Base-by-base conservation (phyloP, 192 early-diverging fungal genomes). In the Coemansia sp. region DNA sequence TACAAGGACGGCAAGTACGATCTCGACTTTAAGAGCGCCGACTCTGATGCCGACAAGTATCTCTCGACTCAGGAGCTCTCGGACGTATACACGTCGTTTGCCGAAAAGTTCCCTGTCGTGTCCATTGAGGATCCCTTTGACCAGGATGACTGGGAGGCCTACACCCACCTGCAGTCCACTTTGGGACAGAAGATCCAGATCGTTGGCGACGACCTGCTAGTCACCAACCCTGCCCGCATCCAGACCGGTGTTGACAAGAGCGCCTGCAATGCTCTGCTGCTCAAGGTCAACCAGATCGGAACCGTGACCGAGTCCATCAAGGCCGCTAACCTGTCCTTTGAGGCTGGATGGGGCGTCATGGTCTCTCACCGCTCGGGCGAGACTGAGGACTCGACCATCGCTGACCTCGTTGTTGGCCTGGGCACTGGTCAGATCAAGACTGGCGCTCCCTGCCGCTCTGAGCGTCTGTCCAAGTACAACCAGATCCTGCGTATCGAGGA, bases 221-320 rank as follows among this genome's bases (percentile, higher is more conserved):
- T 99, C 75, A 99, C 96, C 86, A 99, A 99, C 91, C 96, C 96
- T 62, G 62, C 85, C 57, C 93, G 92, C 72, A 98, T 98, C 72
- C 39, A 76, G 41, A 93, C 87, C 42, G 96, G 93, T 68, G 88
- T 97, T 45, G 91, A 94, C 68, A 91, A 94, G 89, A 96, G 92
- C 87, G 85, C 95, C 57, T 93, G 92, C 88, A 95, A 94, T 69
- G 93, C 88, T 16, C 88, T 99, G 41, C 85, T 99, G 71, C 88
- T 99, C 76, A 99, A 99, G 88, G 94, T 99, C 68, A 99, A 99
- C 90, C 96, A 97, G 83, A 99, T 99, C 82, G 96, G 96, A 59
- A 93, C 93, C 62, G 87, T 99, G 28, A 94, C 92, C 73, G 96
- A 99, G 86, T 92, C 91, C 48, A 99, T 99, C 84, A 85, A 90